Conservation (phyloP, 2,329 filamentous ascomycete genomes). For the Arthrobotrys musiformis region DNA sequence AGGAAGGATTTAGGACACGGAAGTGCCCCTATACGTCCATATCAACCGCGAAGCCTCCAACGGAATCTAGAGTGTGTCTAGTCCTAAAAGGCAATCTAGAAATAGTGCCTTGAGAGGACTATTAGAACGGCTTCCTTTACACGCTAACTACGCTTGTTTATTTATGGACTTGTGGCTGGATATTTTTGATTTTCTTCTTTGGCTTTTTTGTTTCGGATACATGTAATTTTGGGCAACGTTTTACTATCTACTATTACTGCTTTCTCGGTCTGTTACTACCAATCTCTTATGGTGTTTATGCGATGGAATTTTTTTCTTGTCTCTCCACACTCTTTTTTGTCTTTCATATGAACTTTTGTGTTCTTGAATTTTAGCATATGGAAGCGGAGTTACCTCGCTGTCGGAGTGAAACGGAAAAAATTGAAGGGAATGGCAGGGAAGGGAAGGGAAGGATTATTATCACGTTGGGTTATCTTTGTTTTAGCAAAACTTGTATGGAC, state of each 20-base stretch:
- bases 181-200: neutral
- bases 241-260: neutral
- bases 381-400: constrained; percentile 8
- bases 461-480: neutral
- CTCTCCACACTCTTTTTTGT: neutral
- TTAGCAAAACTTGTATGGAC: neutral
- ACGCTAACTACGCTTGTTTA: too few relatives aligned
- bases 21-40: too few relatives aligned
- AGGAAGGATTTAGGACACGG: too few relatives aligned
- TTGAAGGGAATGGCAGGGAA: neutral
- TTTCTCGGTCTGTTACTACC: neutral
- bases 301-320: neutral
- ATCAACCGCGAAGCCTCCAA: too few relatives aligned
- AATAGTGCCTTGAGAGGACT: too few relatives aligned
- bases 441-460: neutral
- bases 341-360: neutral
- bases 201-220: neutral
- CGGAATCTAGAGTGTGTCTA: too few relatives aligned
- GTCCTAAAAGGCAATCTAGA: too few relatives aligned
- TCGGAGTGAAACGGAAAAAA: neutral
- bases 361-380: neutral
- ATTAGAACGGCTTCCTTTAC: neutral
- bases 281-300: neutral
- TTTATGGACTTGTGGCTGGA: too few relatives aligned
- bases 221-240: neutral